These are phyloP conservation scores for Penicillium hordei DNA, from an alignment of 2,329 filamentous ascomycete species.

Conservation along the genomic window DNA sequence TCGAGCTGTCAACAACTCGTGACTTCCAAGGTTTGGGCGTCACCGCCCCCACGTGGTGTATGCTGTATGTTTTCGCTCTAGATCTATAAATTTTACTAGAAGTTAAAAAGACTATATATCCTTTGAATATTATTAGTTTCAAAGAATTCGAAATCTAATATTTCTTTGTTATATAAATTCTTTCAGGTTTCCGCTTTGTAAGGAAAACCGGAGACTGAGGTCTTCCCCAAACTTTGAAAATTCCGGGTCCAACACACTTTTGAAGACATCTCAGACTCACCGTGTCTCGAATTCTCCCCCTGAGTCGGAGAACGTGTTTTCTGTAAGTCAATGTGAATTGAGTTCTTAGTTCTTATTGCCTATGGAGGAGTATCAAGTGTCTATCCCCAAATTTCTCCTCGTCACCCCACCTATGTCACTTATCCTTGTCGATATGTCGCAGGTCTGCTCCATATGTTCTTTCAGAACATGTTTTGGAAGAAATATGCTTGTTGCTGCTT, in stretches of 20 bases:
- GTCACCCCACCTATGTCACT: conserved; percentile 20
- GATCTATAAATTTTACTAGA: conserved; percentile 2
- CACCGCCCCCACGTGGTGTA: conserved; percentile 26
- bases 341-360: neutral
- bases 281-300: conserved; percentile 31
- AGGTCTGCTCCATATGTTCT: conserved; percentile 8
- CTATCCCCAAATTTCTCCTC: conserved; percentile 15
- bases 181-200: conserved; percentile 24
- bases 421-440: conserved; percentile 12
- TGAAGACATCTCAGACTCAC: conserved; percentile 20
- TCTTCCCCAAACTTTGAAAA: conserved; percentile 18
- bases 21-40: conserved; percentile 31
- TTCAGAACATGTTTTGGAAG: conserved; percentile 1
- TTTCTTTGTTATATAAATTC: conserved; percentile 6
- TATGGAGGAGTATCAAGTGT: neutral
- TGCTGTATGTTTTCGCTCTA: neutral
- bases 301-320: conserved; percentile 27
- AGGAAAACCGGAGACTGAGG: conserved; percentile 21
- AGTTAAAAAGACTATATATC: neutral
- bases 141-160: neutral
- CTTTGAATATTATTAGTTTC: neutral
- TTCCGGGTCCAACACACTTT: conserved; percentile 24
- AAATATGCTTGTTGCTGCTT: neutral
- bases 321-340: conserved; percentile 28
- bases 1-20: conserved; percentile 30